Evolutionary conservation across 345 rosid species (phyloP).

Genomic region (Pugionium cornutum): DNA sequence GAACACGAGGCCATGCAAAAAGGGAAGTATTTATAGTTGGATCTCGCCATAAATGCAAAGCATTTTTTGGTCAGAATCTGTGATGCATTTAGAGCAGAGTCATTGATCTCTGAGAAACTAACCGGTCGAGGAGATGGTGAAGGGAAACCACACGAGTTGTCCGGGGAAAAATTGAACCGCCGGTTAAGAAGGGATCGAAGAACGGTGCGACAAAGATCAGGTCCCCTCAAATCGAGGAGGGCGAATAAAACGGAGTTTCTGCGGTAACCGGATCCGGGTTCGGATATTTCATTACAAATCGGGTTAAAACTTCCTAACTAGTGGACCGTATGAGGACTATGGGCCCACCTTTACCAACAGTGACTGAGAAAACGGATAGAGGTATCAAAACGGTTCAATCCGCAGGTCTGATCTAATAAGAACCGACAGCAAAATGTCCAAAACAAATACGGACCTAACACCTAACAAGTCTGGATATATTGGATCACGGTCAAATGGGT

Average conservation of each 20-base stretch:
- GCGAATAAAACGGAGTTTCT: conserved; percentile 33
- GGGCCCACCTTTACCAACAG: conserved; percentile 3
- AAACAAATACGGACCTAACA: no score
- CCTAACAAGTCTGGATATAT: no score
- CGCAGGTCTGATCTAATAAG: no score
- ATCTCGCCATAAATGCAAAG: conserved; percentile 39
- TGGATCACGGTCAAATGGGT: no score
- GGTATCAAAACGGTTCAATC: no score
- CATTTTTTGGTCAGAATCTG: conserved; percentile 2
- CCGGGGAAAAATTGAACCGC: conserved; percentile 20
- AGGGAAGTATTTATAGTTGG: conserved; percentile 22
- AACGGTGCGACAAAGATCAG: conserved; percentile 28
- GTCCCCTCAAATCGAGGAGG: conserved; percentile 28
- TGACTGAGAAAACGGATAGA: not conserved
- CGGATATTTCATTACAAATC: conserved; percentile 4
- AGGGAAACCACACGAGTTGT: not conserved
- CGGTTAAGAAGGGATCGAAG: conserved; percentile 29
- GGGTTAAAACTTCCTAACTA: not conserved
- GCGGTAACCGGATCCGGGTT: conserved; percentile 25
- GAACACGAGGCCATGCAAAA: conserved; percentile 11
- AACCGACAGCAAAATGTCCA: no score
- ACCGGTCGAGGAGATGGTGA: conserved; percentile 30
- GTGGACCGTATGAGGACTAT: conserved; percentile 23
- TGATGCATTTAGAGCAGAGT: conserved; percentile 24
- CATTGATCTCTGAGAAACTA: conserved; percentile 28